Percentiles rank a stretch among this genome's conserved stretches.
Conservation (phyloP, 2,329 filamentous ascomycete species). For the Elsinoe perseae region DNA sequence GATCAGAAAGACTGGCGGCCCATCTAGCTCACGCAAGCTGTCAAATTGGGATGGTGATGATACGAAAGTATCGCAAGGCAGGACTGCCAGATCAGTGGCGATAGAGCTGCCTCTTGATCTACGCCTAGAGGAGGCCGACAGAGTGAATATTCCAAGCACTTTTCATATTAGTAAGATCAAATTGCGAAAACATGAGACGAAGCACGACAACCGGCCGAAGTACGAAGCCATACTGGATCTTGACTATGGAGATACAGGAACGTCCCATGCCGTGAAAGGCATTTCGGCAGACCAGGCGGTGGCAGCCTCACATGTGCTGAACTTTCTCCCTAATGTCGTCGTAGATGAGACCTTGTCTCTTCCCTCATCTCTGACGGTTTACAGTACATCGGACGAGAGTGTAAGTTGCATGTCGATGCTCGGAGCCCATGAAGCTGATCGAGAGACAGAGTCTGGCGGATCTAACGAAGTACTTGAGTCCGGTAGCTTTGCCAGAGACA, state of each 20-base stretch:
- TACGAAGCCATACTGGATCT: constrained; percentile 4
- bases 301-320: constrained; percentile 2
- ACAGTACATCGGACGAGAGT: not conserved
- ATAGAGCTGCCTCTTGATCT: not conserved
- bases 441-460: not conserved
- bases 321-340: constrained; percentile 8
- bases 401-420: not conserved
- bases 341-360: not conserved
- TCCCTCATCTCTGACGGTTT: not conserved
- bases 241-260: not conserved
- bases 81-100: not conserved
- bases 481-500: constrained; percentile 3
- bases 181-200: not conserved
- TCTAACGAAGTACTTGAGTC: not conserved
- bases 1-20: no score
- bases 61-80: not conserved
- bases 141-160: not conserved
- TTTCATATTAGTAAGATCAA: not conserved
- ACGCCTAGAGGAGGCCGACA: not conserved
- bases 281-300: not conserved
- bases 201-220: not conserved
- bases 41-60: not conserved
- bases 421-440: no score
- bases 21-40: no score
- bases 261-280: not conserved